A percentile compares a stretch with the other conserved stretches of the same genome.
Conservation (phyloP, 2,329 filamentous ascomycete genomes). For the Venturia oleaginea region DNA sequence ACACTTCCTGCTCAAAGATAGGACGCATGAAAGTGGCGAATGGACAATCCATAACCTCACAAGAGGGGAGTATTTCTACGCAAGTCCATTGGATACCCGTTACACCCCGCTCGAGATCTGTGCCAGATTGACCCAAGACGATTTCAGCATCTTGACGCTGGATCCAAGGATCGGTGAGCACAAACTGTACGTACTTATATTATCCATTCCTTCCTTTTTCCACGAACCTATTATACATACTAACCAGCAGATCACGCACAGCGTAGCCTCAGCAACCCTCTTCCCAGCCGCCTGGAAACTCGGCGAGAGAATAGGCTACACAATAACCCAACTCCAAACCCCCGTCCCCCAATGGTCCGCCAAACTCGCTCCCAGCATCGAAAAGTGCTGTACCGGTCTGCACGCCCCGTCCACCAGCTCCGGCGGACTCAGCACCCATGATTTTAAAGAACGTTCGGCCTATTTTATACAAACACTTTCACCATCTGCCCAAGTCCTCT, state of each 20-base stretch:
- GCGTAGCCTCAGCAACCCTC: conserved; percentile 44
- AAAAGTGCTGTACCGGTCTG: conserved; percentile 16
- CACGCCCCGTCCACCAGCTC: not conserved
- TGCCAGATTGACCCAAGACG: conserved; percentile 42
- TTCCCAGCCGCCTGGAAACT: conserved; percentile 47
- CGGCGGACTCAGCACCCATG: not conserved
- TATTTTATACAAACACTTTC: not conserved
- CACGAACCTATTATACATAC: conserved; percentile 41
- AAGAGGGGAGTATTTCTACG: conserved; percentile 34
- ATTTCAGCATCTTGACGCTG: conserved; percentile 41
- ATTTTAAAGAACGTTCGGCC: not conserved
- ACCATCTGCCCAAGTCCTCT: not conserved
- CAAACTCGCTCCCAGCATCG: conserved; percentile 34
- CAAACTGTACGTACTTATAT: conserved; percentile 43
- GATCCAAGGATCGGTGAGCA: conserved; percentile 37
- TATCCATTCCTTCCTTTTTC: conserved; percentile 43
- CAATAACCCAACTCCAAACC: conserved; percentile 38
- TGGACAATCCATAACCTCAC: conserved; percentile 32
- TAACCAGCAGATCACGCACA: conserved; percentile 35
- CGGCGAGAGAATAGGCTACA: conserved; percentile 39
- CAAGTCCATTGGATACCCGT: conserved; percentile 26
- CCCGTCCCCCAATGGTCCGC: conserved; percentile 43
- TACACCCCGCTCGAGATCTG: conserved; percentile 41
- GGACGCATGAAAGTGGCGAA: not conserved
- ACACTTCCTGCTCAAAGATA: not conserved